Evolutionary conservation across 805 yeast genomes (phyloP), one percentile per base, ranked within the genome.

Genomic region (Candida endomychidarum): DNA sequence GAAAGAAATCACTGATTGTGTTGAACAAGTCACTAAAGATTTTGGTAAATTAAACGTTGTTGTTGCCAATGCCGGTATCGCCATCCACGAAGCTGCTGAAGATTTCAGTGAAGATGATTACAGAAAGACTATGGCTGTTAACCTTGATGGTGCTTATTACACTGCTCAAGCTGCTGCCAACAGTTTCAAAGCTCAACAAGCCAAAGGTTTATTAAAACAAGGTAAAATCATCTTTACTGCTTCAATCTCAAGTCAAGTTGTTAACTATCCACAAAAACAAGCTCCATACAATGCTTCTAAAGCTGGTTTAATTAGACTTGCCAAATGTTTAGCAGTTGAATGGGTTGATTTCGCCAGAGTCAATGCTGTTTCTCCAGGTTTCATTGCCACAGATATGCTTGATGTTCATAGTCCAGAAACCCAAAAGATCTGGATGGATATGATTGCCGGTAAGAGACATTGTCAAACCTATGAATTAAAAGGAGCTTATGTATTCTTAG

Each of bases 161-260:
- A 61, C 72, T 17, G 67, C 72, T 8, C 75, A 70, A 45, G 75
- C 74, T 11, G 77, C 75, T 9, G 75, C 74, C 5, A 56, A 55
- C 28, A 72, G 64, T 42, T 64, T 72, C 69, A 60, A 58, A 38
- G 50, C 50, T 7, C 36, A 35, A 24, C 70, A 72, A 5, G 56
- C 57, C 22, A 69, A 74, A 23, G 76, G 75, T 2, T 26, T 14
- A 18, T 30, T 45, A 14, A 24, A 45, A 7, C 47, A 43, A 38
- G 50, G 50, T 2, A 41, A 39, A 31, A 43, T 47, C 15, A 37
- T 88, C 49, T 73, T 85, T 61, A 88, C 96, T 4, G 88, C 93
- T 4, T 85, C 95, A 25, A 86, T 88, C 83, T 83, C 93, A 18
- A 96, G 87, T 9, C 86, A 80, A 62, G 80, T 88, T 50, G 91